Conservation (phyloP, 2,329 filamentous ascomycete genomes). For the Bipolaris victoriae region DNA sequence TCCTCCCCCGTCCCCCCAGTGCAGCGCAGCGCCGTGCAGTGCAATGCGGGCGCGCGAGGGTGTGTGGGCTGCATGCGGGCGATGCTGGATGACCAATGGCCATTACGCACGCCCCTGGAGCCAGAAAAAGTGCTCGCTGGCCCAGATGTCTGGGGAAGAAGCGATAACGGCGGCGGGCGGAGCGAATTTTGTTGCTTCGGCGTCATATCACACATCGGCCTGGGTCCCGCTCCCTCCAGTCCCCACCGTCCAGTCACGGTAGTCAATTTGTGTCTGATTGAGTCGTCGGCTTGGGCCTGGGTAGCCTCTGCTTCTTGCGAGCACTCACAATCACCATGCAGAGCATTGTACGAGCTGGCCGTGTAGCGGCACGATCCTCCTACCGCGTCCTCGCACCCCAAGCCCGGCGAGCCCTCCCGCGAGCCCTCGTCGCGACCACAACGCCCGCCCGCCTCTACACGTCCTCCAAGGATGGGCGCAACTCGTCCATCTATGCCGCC, state of each 20-base stretch:
- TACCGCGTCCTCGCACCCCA: constrained; percentile 41
- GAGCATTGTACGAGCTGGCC: constrained; percentile 48
- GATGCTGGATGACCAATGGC: constrained; percentile 1
- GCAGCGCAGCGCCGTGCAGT: no score
- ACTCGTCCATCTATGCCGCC: constrained; percentile 62
- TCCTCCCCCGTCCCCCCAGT: no score
- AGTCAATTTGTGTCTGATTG: constrained; percentile 28
- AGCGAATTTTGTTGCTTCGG: constrained; percentile 41
- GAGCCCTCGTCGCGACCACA: constrained; percentile 40
- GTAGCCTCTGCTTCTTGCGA: constrained; percentile 28
- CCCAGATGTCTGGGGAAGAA: constrained; percentile 16
- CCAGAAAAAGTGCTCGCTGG: constrained; percentile 1
- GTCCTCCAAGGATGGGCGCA: constrained; percentile 39
- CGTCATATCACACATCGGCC: constrained; percentile 24
- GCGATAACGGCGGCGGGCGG: constrained; percentile 15
- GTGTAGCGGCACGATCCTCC: constrained; percentile 45
- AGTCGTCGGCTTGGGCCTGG: constrained; percentile 15
- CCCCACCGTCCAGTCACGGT: constrained; percentile 14
- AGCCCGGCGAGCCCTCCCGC: constrained; percentile 37
- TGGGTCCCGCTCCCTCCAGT: constrained; percentile 17
- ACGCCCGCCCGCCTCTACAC: constrained; percentile 42
- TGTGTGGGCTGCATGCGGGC: not conserved
- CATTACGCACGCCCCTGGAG: constrained; percentile 1
- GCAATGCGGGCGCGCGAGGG: no score
- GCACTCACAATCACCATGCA: constrained; percentile 44